Evolutionary conservation across 805 yeast species (phyloP).

Genomic region (Ogataea ramenticola): DNA sequence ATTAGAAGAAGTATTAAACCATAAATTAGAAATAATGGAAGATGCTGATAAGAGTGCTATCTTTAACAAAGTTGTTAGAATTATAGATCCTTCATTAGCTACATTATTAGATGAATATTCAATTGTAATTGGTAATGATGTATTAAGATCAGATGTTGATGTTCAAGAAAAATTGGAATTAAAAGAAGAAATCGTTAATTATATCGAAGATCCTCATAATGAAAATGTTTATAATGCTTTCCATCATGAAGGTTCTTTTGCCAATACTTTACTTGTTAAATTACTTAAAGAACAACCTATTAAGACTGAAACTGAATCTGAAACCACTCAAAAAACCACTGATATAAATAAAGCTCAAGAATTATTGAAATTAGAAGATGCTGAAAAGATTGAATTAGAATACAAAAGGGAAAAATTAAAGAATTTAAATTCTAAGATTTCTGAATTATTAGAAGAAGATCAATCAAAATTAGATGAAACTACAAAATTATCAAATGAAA

Average conservation of each 20-base stretch:
- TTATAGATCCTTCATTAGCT: not conserved
- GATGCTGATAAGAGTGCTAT: not conserved
- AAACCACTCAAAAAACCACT: not conserved
- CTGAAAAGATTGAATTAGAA: not conserved
- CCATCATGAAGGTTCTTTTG: conserved; percentile 15
- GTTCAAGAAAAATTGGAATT: not conserved
- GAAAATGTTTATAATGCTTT: conserved; percentile 15
- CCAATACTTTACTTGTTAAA: conserved; percentile 13
- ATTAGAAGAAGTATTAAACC: not conserved
- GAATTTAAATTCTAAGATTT: not conserved
- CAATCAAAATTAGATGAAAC: conserved; percentile 14
- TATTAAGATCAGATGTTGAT: too few species aligned
- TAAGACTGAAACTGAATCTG: not conserved
- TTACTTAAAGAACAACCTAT: conserved; percentile 4
- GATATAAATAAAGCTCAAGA: not conserved
- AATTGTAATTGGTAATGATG: not conserved
- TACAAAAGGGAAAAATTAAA: not conserved
- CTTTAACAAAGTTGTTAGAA: not conserved
- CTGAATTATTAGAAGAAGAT: conserved; percentile 14
- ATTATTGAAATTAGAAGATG: not conserved
- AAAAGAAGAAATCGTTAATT: not conserved
- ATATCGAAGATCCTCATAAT: not conserved
- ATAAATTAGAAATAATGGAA: not conserved
- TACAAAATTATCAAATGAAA: conserved; percentile 17
- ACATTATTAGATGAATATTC: not conserved